phyloP scores from a whole-genome alignment of 2,329 filamentous ascomycete species.

The Penicillium rolfsii region DNA sequence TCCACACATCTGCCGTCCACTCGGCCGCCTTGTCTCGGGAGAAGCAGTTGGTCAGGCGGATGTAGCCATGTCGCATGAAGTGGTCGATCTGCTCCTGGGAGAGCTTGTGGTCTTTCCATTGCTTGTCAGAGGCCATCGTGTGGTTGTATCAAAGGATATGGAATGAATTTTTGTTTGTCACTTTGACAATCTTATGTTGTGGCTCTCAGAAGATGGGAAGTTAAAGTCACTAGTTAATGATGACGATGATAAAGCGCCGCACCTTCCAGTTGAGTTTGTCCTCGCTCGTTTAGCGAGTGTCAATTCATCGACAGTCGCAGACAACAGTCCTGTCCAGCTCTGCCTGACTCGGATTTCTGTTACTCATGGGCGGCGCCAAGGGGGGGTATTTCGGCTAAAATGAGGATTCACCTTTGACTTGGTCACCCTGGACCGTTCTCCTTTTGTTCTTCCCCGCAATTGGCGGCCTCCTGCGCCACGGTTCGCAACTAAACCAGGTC shows the following conservation, averaged over 20 bases:
- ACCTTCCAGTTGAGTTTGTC: background rate
- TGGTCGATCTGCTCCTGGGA: conserved; percentile 54
- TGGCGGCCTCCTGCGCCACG: background rate
- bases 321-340: background rate
- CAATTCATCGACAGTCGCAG: background rate
- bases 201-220: background rate
- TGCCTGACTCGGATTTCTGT: background rate
- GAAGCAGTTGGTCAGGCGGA: conserved; percentile 59
- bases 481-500: background rate
- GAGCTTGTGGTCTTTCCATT: conserved; percentile 31
- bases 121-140: conserved; percentile 4
- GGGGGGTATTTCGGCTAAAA: conserved; percentile 11
- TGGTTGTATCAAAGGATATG: background rate
- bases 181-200: background rate
- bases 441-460: conserved; percentile 2
- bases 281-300: background rate
- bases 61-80: conserved; percentile 60
- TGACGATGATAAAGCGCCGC: conserved; percentile 3
- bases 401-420: background rate
- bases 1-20: conserved; percentile 61
- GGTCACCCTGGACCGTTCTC: background rate
- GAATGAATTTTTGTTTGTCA: background rate
- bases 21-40: conserved; percentile 52
- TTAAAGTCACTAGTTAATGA: background rate
- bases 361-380: conserved; percentile 5